Base-by-base conservation (phyloP, 371 early-diverging fungal species). In the Apophysomyces trapeziformis region DNA sequence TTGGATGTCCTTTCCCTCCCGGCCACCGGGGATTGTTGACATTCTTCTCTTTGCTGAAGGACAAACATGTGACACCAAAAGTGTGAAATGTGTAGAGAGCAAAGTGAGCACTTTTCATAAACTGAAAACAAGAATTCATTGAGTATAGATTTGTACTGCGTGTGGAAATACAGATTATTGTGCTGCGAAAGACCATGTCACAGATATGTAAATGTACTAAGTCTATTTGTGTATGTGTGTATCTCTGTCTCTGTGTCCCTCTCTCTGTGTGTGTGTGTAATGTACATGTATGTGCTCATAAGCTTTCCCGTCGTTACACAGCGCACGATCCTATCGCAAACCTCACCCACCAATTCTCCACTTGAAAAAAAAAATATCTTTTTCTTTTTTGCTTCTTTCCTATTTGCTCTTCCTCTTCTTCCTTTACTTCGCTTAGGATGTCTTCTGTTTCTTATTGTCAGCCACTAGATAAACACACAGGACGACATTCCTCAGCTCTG, bases 301-400 rank as follows among this genome's bases (percentile, higher is more conserved):
- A 50, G 21, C 54, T 50, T 50, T 21, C 54, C 54, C 54, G 54
- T 50, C 21, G 54, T 50, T 50, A 50, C 54, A 50, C 54, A 50
- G 54, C 54, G 54, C 54, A 50, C 54, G 54, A 50, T 50, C 54
- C 54, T 38, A 47, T 64, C 41, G 57, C 56, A 54, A 41, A 39
- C 44, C 57, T 65, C 65, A 58, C 46, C 64, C 32, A 21, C 35
- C 50, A 38, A 32, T 50, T 37, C 57, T 39, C 32, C 58, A 26
- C 58, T 58, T 58, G 54, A 50, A 50, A 50, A 50, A 50, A 50
- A 50, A 50, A 50, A 47, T 44, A 43, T 14, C 26, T 35, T 58
- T 43, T 26, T 64, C 43, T 43, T 58, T 57, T 57, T 58, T 58
- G 2, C 54, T n/a, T 18, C 18, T 47, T 47, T 18, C 16, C n/a